These are phyloP conservation scores for Trypanosoma congolense DNA, from an alignment of 208 protist species.

Conservation along the genomic window DNA sequence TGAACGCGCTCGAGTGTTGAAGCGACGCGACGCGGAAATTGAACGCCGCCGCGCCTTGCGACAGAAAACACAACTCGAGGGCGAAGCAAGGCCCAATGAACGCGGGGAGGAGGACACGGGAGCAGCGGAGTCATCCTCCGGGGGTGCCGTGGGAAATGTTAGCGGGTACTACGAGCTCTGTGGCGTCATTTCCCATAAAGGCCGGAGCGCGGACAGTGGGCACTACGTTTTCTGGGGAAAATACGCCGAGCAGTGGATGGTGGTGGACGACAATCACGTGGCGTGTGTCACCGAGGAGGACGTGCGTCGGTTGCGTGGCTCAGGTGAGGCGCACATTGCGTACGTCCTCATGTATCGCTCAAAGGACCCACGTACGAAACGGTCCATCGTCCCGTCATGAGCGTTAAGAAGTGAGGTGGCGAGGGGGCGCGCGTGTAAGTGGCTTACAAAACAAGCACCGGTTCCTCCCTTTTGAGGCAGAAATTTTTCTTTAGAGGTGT, in stretches of 20 bases:
- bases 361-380: conserved; percentile 44
- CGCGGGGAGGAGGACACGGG: neutral
- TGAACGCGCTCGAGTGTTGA: conserved; percentile 32
- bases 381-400: conserved; percentile 43
- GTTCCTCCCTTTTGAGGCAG: too few relatives aligned
- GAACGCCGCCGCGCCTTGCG: conserved; percentile 24
- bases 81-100: conserved; percentile 15
- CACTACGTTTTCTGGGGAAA: conserved; percentile 93
- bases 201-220: conserved; percentile 78
- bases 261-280: conserved; percentile 72
- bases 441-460: too few relatives aligned
- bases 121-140: conserved; percentile 4
- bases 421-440: too few relatives aligned
- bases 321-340: conserved; percentile 79
- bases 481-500: too few relatives aligned
- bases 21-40: conserved; percentile 55
- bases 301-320: conserved; percentile 62
- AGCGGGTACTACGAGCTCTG: conserved; percentile 88
- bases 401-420: neutral
- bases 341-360: conserved; percentile 82
- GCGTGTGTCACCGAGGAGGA: conserved; percentile 70
- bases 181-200: conserved; percentile 90
- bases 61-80: conserved; percentile 18
- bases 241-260: conserved; percentile 52
- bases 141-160: conserved; percentile 32